A percentile compares a stretch with the other conserved stretches of the same genome.
Conservation (phyloP, 352 stramenopile genomes). For the Phytophthora parvispora region DNA sequence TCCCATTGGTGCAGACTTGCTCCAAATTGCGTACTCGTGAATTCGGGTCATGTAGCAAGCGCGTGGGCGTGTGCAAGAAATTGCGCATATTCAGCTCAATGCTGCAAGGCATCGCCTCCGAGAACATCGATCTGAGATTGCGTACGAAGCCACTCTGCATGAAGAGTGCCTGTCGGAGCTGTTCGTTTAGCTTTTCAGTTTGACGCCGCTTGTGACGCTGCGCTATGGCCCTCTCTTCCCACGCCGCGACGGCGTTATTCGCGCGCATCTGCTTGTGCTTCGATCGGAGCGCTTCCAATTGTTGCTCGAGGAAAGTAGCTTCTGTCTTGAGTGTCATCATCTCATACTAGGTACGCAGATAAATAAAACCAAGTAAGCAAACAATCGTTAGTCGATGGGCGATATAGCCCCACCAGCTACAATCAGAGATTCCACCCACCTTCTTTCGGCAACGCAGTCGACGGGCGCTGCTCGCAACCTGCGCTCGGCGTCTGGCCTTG, state of each 20-base stretch:
- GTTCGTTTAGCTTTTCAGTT: conserved; percentile 31
- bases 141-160: conserved; percentile 32
- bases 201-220: conserved; percentile 53
- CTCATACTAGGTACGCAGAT: conserved; percentile 19
- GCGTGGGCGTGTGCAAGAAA: conserved; percentile 37
- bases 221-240: conserved; percentile 53
- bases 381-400: too few relatives aligned
- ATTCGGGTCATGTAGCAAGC: conserved; percentile 19
- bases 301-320: conserved; percentile 44
- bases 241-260: conserved; percentile 36
- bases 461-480: conserved; percentile 59
- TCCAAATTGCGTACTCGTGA: conserved; percentile 28
- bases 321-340: conserved; percentile 50
- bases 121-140: conserved; percentile 38
- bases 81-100: conserved; percentile 41
- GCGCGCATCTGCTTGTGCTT: conserved; percentile 48
- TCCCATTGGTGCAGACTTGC: conserved; percentile 32
- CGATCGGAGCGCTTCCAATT: conserved; percentile 44
- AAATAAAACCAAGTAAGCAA: too few relatives aligned
- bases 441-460: conserved; percentile 63
- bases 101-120: conserved; percentile 21
- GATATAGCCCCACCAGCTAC: not conserved
- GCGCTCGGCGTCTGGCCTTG: conserved; percentile 49
- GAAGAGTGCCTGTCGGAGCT: conserved; percentile 39
- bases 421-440: conserved; percentile 8